A percentile compares a stretch with the other conserved stretches of the same genome.
Evolutionary conservation across 2,329 filamentous ascomycete species (phyloP).

Genomic region (Pezicula neosporulosa): DNA sequence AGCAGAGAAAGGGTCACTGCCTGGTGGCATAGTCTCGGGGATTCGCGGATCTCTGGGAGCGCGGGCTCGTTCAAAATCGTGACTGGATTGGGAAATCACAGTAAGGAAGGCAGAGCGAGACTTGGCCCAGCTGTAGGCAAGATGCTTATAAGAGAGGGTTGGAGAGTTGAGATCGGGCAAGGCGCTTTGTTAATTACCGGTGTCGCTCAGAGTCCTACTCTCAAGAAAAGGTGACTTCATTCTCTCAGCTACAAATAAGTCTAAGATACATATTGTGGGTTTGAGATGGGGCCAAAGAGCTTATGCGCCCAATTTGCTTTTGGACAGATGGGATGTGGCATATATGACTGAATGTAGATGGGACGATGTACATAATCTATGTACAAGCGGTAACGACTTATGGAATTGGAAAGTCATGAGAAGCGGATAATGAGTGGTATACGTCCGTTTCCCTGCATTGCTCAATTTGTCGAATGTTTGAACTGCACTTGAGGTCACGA

Average conservation of each 20-base stretch:
- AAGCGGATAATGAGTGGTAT: too few relatives aligned
- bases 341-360: too few relatives aligned
- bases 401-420: too few relatives aligned
- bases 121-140: conserved; percentile 78
- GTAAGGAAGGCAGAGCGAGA: conserved; percentile 68
- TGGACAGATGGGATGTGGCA: too few relatives aligned
- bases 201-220: conserved; percentile 19
- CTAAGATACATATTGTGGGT: background rate
- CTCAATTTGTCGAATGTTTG: too few relatives aligned
- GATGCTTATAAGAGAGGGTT: conserved; percentile 73
- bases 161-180: conserved; percentile 72
- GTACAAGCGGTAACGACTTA: too few relatives aligned
- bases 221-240: conserved; percentile 12
- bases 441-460: too few relatives aligned
- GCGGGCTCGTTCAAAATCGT: conserved; percentile 62
- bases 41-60: conserved; percentile 36
- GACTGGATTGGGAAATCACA: conserved; percentile 79
- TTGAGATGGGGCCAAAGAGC: background rate
- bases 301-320: too few relatives aligned
- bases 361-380: too few relatives aligned
- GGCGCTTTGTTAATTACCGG: conserved; percentile 72
- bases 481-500: too few relatives aligned
- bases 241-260: background rate
- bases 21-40: conserved; percentile 79
- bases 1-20: conserved; percentile 59